Percentiles rank a stretch among this genome's conserved stretches.
Evolutionary conservation across 2,329 filamentous ascomycete genomes (phyloP).

Genomic region (Cladosporium sp.): DNA sequence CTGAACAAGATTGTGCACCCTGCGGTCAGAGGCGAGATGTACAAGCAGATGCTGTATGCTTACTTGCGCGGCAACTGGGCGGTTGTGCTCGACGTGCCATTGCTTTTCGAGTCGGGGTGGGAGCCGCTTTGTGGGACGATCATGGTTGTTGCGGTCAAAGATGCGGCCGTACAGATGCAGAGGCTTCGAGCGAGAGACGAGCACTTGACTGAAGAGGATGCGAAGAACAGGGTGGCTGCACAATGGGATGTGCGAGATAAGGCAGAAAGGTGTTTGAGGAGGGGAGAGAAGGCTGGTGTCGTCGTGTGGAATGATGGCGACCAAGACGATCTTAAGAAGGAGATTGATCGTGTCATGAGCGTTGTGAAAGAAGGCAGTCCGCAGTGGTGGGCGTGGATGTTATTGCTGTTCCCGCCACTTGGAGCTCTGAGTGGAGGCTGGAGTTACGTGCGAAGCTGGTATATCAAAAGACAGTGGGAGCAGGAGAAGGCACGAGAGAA

Average conservation of each 20-base stretch:
- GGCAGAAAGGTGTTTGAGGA: conserved; percentile 66
- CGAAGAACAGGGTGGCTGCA: conserved; percentile 76
- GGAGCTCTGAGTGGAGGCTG: conserved; percentile 65
- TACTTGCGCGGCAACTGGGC: conserved; percentile 80
- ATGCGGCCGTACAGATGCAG: conserved; percentile 77
- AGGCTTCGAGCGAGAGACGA: conserved; percentile 70
- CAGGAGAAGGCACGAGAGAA: conserved; percentile 52
- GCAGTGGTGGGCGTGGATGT: conserved; percentile 76
- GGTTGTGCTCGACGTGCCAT: conserved; percentile 84
- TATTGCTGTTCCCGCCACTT: conserved; percentile 67
- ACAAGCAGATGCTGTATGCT: conserved; percentile 64
- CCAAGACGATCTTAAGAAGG: conserved; percentile 62
- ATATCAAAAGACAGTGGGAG: conserved; percentile 68
- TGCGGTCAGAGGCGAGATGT: conserved; percentile 79
- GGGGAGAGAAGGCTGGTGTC: conserved; percentile 61
- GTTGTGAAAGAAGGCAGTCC: conserved; percentile 63
- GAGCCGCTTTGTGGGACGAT: conserved; percentile 82
- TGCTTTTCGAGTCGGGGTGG: conserved; percentile 84
- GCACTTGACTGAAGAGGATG: conserved; percentile 79
- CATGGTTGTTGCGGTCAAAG: conserved; percentile 78
- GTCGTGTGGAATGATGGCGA: conserved; percentile 89
- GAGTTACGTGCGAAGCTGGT: conserved; percentile 68
- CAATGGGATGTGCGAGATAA: conserved; percentile 85
- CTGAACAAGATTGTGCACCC: conserved; percentile 92
- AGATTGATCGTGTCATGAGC: conserved; percentile 63